Conservation (phyloP, 345 rosid genomes). For the Xanthoceras sorbifolium region DNA sequence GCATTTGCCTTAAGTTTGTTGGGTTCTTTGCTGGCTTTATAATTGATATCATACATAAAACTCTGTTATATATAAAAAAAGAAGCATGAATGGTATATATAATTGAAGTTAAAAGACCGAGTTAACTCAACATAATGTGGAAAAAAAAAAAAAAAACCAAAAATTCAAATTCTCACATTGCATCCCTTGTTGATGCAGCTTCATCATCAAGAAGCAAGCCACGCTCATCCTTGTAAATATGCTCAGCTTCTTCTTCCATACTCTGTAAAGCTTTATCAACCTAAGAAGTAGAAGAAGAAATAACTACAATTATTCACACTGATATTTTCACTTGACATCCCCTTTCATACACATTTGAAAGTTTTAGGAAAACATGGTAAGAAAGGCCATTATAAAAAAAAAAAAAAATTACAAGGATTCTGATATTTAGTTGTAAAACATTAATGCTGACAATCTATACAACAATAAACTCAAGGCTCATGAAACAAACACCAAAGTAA, state of each 20-base stretch:
- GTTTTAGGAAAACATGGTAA: neutral
- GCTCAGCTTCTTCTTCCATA: conserved; percentile 93
- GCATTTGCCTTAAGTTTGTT: neutral
- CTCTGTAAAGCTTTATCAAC: conserved; percentile 92
- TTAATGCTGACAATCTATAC: neutral
- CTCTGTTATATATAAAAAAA: too few species aligned
- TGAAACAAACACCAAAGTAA: neutral
- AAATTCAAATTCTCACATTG: conserved; percentile 64
- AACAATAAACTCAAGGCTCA: neutral
- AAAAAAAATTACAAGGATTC: neutral
- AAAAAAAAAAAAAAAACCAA: neutral
- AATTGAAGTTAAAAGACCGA: neutral
- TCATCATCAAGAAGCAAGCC: conserved; percentile 85
- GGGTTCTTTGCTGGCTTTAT: neutral
- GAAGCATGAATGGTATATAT: neutral
- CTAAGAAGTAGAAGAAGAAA: conserved; percentile 32
- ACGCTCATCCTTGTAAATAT: conserved; percentile 82
- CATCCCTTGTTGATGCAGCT: conserved; percentile 96
- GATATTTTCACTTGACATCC: neutral
- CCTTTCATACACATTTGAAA: neutral
- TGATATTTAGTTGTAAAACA: neutral
- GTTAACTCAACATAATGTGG: neutral
- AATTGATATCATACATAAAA: neutral
- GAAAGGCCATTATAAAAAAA: neutral
- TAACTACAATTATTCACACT: neutral